phyloP scores from a whole-genome alignment of 2,329 filamentous ascomycete species.

The Microcera coccophila region DNA sequence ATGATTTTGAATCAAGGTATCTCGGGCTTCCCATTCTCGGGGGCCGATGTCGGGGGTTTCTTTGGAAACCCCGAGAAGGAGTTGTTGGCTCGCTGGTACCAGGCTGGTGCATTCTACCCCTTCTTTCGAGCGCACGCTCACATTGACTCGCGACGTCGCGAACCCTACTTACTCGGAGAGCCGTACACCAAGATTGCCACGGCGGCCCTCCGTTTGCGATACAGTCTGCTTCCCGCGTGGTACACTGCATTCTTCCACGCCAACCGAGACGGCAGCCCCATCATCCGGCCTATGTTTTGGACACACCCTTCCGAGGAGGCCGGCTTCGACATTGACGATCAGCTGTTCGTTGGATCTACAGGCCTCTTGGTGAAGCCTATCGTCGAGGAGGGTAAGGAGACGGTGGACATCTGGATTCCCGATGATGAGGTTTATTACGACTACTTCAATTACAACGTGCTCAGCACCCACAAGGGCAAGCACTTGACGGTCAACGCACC shows the following conservation, averaged over 20 bases:
- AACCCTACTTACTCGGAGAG: constrained; percentile 83
- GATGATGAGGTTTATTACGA: constrained; percentile 91
- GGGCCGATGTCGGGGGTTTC: constrained; percentile 95
- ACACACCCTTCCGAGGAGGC: constrained; percentile 80
- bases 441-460: constrained; percentile 82
- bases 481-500: constrained; percentile 68
- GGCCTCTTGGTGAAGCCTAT: constrained; percentile 93
- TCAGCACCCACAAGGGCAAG: constrained; percentile 67
- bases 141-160: constrained; percentile 89
- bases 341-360: constrained; percentile 84
- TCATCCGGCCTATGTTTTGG: constrained; percentile 90
- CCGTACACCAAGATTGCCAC: constrained; percentile 85
- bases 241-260: constrained; percentile 96
- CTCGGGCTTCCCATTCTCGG: constrained; percentile 87
- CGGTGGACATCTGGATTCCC: constrained; percentile 78
- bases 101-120: constrained; percentile 92
- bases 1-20: constrained; percentile 95
- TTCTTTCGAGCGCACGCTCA: constrained; percentile 98
- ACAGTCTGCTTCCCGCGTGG: constrained; percentile 86
- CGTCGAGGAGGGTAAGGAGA: constrained; percentile 68
- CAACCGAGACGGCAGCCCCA: constrained; percentile 75
- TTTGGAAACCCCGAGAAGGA: constrained; percentile 96
- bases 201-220: constrained; percentile 80
- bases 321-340: constrained; percentile 87
- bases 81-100: constrained; percentile 90